Conservation (phyloP, 495 filamentous ascomycete genomes). For the Hypoxylon subgilvum region DNA sequence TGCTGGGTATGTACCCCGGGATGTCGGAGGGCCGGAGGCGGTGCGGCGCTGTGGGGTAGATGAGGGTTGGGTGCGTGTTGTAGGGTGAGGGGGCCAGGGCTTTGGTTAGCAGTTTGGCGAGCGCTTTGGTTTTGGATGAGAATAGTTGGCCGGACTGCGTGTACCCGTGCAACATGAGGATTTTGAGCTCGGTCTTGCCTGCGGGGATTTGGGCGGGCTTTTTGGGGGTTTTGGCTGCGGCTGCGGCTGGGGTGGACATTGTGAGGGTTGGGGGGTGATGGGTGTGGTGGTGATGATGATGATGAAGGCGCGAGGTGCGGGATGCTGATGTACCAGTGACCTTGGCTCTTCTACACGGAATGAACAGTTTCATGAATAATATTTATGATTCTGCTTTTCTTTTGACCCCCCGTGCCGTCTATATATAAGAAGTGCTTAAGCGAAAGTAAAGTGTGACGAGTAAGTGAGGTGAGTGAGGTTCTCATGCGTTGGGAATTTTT, state of each 20-base stretch:
- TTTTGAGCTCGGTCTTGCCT: slow-evolving; percentile 53
- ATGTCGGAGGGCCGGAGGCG: slow-evolving; percentile 70
- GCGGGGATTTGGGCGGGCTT: slow-evolving; percentile 25
- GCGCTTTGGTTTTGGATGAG: slow-evolving; percentile 84
- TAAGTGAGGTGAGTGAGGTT: not conserved
- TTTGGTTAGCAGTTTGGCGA: slow-evolving; percentile 81
- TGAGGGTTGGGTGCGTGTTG: slow-evolving; percentile 60
- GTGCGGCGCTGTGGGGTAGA: slow-evolving; percentile 68
- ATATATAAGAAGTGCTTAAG: too few species aligned
- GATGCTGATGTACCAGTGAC: too few species aligned
- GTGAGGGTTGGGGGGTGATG: slow-evolving; percentile 7
- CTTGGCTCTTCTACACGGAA: too few species aligned
- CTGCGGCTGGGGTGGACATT: slow-evolving; percentile 6
- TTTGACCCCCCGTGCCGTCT: too few species aligned
- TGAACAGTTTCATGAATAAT: slow-evolving; percentile 7
- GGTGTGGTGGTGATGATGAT: not conserved
- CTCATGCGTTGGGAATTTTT: slow-evolving; percentile 3
- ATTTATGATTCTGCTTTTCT: not conserved
- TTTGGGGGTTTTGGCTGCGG: slow-evolving; percentile 10
- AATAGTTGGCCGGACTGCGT: slow-evolving; percentile 90
- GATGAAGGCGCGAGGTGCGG: not conserved
- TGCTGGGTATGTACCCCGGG: slow-evolving; percentile 62
- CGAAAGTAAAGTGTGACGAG: not conserved
- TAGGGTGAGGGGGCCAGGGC: slow-evolving; percentile 60
- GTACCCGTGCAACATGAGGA: slow-evolving; percentile 74